Evolutionary conservation across 2,329 filamentous ascomycete species (phyloP).

Genomic region (Colletotrichum sansevieriae): DNA sequence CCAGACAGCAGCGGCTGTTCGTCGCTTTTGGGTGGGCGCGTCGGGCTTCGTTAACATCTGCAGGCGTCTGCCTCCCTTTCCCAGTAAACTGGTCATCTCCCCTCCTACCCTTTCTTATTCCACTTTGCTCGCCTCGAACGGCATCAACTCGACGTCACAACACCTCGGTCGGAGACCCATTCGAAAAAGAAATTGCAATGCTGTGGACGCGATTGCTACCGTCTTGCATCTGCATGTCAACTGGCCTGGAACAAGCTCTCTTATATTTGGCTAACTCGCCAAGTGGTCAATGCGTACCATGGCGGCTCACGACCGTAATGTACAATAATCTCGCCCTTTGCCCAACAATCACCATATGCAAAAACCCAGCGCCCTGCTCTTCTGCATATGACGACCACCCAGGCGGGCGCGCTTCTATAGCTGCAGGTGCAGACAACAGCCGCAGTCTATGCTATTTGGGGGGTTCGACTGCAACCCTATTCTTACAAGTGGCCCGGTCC

Average conservation of each 20-base stretch:
- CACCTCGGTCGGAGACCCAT: conserved; percentile 23
- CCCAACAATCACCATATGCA: conserved; percentile 29
- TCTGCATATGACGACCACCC: conserved; percentile 1
- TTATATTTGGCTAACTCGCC: conserved; percentile 24
- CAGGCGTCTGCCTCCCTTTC: conserved; percentile 32
- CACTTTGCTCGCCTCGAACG: conserved; percentile 32
- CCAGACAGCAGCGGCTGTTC: conserved; percentile 8
- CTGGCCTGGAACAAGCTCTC: conserved; percentile 10
- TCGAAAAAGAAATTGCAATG: conserved; percentile 3
- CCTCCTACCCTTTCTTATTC: conserved; percentile 3
- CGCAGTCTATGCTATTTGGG: conserved; percentile 30
- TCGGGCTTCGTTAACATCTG: conserved; percentile 21
- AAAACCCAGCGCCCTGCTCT: conserved; percentile 3
- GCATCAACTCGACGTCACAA: conserved; percentile 24
- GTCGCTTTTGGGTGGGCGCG: conserved; percentile 1
- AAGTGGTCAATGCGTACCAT: background rate
- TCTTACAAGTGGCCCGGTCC: conserved; percentile 34
- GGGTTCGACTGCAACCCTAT: conserved; percentile 30
- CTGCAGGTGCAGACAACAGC: background rate
- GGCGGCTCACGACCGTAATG: conserved; percentile 25
- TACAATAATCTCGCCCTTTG: conserved; percentile 31
- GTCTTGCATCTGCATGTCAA: background rate
- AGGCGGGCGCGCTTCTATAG: too few species aligned
- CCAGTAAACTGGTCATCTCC: conserved; percentile 20
- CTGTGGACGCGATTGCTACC: conserved; percentile 4